These are phyloP conservation scores for Mucor piriformis DNA, from an alignment of 371 early-diverging fungal genomes.

Conservation along the genomic window DNA sequence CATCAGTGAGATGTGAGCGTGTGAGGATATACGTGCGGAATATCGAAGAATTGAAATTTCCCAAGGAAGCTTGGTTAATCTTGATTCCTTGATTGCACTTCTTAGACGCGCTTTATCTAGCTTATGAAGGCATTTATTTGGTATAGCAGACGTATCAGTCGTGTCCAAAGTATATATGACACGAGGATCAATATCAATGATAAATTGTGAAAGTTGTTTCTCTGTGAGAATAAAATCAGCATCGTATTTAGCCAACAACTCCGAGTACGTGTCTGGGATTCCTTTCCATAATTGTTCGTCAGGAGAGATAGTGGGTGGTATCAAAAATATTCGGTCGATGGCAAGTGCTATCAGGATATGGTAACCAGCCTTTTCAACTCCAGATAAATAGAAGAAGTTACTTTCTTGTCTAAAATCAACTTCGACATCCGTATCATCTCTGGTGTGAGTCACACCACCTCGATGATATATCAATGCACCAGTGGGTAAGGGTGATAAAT, in stretches of 20 bases:
- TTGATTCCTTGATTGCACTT: constrained; percentile 47
- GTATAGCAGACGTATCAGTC: constrained; percentile 9
- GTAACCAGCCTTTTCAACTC: constrained; percentile 57
- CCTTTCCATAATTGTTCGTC: constrained; percentile 59
- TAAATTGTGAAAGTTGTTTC: constrained; percentile 26
- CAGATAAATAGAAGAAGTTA: constrained; percentile 61
- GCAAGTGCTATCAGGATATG: constrained; percentile 49
- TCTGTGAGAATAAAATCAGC: constrained; percentile 49
- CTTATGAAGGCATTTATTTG: background rate
- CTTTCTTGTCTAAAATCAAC: constrained; percentile 60
- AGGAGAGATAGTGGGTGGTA: constrained; percentile 49
- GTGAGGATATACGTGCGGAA: constrained; percentile 42
- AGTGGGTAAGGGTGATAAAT: constrained; percentile 8
- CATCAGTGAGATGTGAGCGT: constrained; percentile 54
- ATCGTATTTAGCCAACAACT: constrained; percentile 51
- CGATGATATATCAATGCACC: constrained; percentile 35
- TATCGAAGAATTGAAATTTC: constrained; percentile 52
- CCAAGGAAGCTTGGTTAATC: constrained; percentile 56
- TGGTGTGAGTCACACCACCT: constrained; percentile 31
- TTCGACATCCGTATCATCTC: constrained; percentile 60
- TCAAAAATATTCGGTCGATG: constrained; percentile 39
- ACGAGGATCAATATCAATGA: constrained; percentile 30
- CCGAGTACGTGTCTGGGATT: constrained; percentile 34
- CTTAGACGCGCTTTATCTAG: constrained; percentile 18
- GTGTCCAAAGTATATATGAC: constrained; percentile 35